These are phyloP conservation scores for Ogataea naganishii DNA, from an alignment of 805 yeast genomes.

Conservation along the genomic window DNA sequence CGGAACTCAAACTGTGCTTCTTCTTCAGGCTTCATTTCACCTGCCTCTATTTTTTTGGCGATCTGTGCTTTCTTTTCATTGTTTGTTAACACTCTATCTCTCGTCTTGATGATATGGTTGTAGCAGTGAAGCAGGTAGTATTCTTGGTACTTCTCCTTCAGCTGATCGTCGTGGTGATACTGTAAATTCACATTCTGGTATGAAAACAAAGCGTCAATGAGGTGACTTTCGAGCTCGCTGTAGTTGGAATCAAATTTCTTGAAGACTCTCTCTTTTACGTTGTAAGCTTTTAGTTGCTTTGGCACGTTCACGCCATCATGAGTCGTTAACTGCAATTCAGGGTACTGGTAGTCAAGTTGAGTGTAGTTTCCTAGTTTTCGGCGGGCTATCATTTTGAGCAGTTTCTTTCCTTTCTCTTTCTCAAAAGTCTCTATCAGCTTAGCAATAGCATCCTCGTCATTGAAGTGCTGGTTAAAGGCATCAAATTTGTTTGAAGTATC, in stretches of 20 bases:
- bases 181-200: conserved; percentile 66
- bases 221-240: conserved; percentile 35
- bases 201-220: conserved; percentile 58
- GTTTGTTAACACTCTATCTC: conserved; percentile 78
- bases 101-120: conserved; percentile 79
- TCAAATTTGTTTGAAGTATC: conserved; percentile 41
- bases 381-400: conserved; percentile 9
- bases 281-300: conserved; percentile 21
- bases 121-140: conserved; percentile 63
- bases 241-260: conserved; percentile 21
- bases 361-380: conserved; percentile 19
- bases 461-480: conserved; percentile 75
- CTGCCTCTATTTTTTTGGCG: conserved; percentile 28
- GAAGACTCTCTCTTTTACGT: conserved; percentile 37
- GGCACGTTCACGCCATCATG: conserved; percentile 4
- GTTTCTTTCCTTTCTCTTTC: conserved; percentile 11
- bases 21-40: conserved; percentile 13
- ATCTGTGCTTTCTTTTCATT: conserved; percentile 45
- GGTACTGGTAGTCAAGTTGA: conserved; percentile 26
- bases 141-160: conserved; percentile 37
- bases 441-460: conserved; percentile 33
- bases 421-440: conserved; percentile 17
- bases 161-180: conserved; percentile 31
- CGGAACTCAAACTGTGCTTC: conserved; percentile 50
- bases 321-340: conserved; percentile 13